Evolutionary conservation across 164 flowering plant genomes (phyloP).

Genomic region (Cinnamomum micranthum): DNA sequence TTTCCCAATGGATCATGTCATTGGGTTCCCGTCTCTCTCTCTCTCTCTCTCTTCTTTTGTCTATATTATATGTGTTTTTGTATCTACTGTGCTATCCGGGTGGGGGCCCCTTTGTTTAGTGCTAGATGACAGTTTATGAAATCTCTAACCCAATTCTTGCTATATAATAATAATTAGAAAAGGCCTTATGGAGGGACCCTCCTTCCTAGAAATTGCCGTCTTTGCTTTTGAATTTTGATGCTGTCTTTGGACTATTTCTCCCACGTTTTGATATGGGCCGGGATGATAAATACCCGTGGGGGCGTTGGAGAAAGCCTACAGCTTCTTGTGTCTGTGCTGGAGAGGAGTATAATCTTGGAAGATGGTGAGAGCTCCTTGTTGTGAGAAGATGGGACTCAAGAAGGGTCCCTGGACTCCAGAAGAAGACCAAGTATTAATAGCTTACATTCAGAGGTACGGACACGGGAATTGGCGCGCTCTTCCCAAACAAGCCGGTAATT

Average conservation of each 20-base stretch:
- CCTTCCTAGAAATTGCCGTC: constrained; percentile 12
- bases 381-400: constrained; percentile 22
- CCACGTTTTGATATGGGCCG: neutral
- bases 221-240: constrained; percentile 4
- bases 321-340: neutral
- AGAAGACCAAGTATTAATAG: constrained; percentile 11
- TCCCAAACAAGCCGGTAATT: constrained; percentile 23
- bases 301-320: neutral
- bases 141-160: constrained; percentile 1
- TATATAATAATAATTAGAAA: neutral
- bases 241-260: constrained; percentile 2
- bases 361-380: constrained; percentile 21
- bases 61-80: no score
- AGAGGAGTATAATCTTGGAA: neutral
- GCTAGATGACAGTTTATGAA: neutral
- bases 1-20: neutral
- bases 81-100: neutral
- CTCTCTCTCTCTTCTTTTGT: no score
- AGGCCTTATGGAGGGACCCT: neutral
- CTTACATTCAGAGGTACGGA: constrained; percentile 15
- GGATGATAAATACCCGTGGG: constrained; percentile 7
- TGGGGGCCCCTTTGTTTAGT: no score
- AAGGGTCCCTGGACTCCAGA: constrained; percentile 21
- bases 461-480: constrained; percentile 22
- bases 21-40: neutral